Evolutionary conservation across 345 rosid genomes (phyloP).

Genomic region (Passiflora organensis): DNA sequence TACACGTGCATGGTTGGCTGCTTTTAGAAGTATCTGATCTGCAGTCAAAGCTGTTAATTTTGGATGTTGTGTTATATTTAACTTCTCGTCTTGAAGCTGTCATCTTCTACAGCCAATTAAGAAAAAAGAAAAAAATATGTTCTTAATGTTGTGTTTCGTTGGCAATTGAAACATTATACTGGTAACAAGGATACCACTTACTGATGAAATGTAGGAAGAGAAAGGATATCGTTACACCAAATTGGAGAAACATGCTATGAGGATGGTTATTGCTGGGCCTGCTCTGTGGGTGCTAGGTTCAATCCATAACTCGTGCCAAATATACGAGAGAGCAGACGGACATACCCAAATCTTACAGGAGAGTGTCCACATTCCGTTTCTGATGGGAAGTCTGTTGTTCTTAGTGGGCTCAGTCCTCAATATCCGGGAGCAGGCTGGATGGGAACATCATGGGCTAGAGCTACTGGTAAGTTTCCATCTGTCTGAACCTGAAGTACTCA

Average conservation of each 20-base stretch:
- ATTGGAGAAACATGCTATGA: slow-evolving; percentile 51
- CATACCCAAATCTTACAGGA: slow-evolving; percentile 76
- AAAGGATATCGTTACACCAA: slow-evolving; percentile 38
- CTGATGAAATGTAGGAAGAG: slow-evolving; percentile 38
- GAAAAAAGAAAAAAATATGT: too few species aligned
- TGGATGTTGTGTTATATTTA: too few species aligned
- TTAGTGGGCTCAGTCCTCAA: slow-evolving; percentile 62
- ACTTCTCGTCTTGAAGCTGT: too few species aligned
- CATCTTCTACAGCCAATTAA: too few species aligned
- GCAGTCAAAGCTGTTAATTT: too few species aligned
- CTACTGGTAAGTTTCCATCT: slow-evolving; percentile 55
- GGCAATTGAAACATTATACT: too few species aligned
- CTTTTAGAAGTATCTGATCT: too few species aligned
- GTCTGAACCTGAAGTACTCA: slow-evolving; percentile 48
- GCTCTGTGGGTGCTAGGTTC: slow-evolving; percentile 75
- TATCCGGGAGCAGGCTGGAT: slow-evolving; percentile 37
- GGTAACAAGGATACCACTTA: too few species aligned
- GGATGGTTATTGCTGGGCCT: slow-evolving; percentile 68
- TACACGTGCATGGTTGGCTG: too few species aligned
- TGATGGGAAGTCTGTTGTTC: slow-evolving; percentile 57
- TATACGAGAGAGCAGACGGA: slow-evolving; percentile 79
- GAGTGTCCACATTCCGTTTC: slow-evolving; percentile 64
- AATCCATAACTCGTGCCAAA: slow-evolving; percentile 80
- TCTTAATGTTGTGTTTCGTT: too few species aligned
- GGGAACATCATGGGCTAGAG: slow-evolving; percentile 36